Base-by-base conservation (phyloP, 306 rosid species). In the Carpinus viminea region DNA sequence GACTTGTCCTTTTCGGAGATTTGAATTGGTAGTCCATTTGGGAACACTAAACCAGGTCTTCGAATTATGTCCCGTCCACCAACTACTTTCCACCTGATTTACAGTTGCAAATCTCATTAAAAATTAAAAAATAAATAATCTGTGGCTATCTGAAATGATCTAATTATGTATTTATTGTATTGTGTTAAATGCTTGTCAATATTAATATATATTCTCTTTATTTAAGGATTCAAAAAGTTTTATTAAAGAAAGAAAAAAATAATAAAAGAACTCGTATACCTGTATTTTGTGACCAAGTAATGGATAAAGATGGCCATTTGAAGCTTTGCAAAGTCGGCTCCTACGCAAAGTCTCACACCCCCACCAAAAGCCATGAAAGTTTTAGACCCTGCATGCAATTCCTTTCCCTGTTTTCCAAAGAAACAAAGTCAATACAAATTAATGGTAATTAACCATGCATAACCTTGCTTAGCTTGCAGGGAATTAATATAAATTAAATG, bases 261-360 rank as follows among this genome's bases (percentile, higher is more conserved):
- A 28, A 28, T 28, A 28, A 28, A 28, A 28, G 2, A 28, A 28
- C n/a, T n/a, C n/a, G n/a, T n/a, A 31, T 51, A 76, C 79, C 65
- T 65, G 50, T 52, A 65, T 1, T 65, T 51, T 28, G 53, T 26
- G 41, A 51, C 73, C 51, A 76, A 65, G 34, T 66, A 7, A 65
- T 65, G 73, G 41, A 76, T 56, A n/a, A 76, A 17, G 21, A 76
- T 20, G 36, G 79, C 53, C 45, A 36, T 20, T 38, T 76, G 64
- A 7, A 76, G 73, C 65, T 65, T 76, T 64, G 73, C 73, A 51
- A 31, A 76, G 53, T 66, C 73, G 15, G 79, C 73, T 52, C 79
- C 79, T 20, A n/a, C 73, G n/a, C 79, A 65, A 12, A 65, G 52
- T 52, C 73, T 65, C 47, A 20, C 31, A 12, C 79, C 79, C 2